These are phyloP conservation scores for Murraya paniculata DNA, from an alignment of 345 rosid species.

Conservation along the genomic window DNA sequence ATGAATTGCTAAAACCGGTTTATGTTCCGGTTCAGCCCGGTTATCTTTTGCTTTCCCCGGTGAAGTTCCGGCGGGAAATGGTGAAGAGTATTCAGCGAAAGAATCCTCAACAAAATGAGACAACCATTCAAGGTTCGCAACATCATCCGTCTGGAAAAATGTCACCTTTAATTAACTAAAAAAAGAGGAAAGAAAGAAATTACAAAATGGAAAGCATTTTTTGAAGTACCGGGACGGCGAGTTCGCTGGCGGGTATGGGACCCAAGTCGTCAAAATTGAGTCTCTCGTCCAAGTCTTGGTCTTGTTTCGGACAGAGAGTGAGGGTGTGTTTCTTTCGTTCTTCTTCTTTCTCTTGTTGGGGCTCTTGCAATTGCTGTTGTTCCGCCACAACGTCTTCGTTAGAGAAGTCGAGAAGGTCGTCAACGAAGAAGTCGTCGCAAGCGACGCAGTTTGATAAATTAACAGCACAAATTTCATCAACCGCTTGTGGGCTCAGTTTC, in stretches of 20 bases:
- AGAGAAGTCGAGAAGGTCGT: slow-evolving; percentile 77
- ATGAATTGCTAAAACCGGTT: slow-evolving; percentile 8
- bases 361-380: background rate
- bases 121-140: slow-evolving; percentile 76
- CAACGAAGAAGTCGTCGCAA: slow-evolving; percentile 67
- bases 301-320: slow-evolving; percentile 21
- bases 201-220: background rate
- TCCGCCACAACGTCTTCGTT: slow-evolving; percentile 53
- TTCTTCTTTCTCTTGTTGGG: slow-evolving; percentile 9
- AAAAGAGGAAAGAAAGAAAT: background rate
- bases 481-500: slow-evolving; percentile 35
- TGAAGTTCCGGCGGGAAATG: slow-evolving; percentile 33
- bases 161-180: background rate
- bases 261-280: slow-evolving; percentile 35
- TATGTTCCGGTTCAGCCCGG: slow-evolving; percentile 23
- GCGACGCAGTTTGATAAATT: slow-evolving; percentile 38
- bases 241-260: slow-evolving; percentile 50
- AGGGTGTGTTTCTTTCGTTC: slow-evolving; percentile 6
- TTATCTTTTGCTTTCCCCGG: slow-evolving; percentile 30
- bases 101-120: slow-evolving; percentile 88
- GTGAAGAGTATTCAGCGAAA: slow-evolving; percentile 53
- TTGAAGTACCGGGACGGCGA: slow-evolving; percentile 55
- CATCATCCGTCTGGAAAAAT: slow-evolving; percentile 61
- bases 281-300: slow-evolving; percentile 1
- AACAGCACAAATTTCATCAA: slow-evolving; percentile 38